A percentile compares a stretch with the other conserved stretches of the same genome.
phyloP scores from a whole-genome alignment of 73 alveolate genomes.

The Tetrahymena malaccensis region DNA sequence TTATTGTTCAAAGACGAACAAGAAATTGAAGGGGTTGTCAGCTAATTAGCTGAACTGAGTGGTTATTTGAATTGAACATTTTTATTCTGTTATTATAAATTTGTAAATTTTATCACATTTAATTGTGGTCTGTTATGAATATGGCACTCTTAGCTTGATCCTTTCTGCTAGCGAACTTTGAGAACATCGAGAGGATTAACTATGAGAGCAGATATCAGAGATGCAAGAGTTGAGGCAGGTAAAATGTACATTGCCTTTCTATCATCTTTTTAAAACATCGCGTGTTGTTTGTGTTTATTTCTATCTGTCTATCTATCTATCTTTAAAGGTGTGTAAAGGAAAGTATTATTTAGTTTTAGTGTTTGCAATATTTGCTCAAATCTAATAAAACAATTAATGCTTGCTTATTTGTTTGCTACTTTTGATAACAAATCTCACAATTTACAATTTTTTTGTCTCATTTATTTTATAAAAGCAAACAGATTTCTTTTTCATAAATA shows the following conservation, averaged over 20 bases:
- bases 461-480: neutral
- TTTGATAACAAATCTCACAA: neutral
- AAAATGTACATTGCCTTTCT: slow-evolving; percentile 3
- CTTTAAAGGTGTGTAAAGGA: neutral
- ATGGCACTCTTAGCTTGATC: slow-evolving; percentile 3
- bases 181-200: slow-evolving; percentile 38
- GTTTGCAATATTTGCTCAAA: neutral
- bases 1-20: neutral
- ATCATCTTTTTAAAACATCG: neutral
- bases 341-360: neutral
- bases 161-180: slow-evolving; percentile 15
- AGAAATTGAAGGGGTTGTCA: slow-evolving; percentile 1
- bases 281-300: neutral
- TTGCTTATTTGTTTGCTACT: neutral
- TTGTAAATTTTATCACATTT: slow-evolving; percentile 4
- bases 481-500: neutral
- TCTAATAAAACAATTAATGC: too few species aligned
- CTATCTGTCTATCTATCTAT: too few species aligned
- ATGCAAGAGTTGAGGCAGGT: slow-evolving; percentile 22
- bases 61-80: neutral
- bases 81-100: neutral
- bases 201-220: slow-evolving; percentile 12
- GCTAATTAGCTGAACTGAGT: neutral
- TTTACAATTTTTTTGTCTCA: neutral
- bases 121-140: neutral